These are phyloP conservation scores for Zygotorulaspora chibaensis DNA, from an alignment of 805 yeast genomes.

Conservation along the genomic window DNA sequence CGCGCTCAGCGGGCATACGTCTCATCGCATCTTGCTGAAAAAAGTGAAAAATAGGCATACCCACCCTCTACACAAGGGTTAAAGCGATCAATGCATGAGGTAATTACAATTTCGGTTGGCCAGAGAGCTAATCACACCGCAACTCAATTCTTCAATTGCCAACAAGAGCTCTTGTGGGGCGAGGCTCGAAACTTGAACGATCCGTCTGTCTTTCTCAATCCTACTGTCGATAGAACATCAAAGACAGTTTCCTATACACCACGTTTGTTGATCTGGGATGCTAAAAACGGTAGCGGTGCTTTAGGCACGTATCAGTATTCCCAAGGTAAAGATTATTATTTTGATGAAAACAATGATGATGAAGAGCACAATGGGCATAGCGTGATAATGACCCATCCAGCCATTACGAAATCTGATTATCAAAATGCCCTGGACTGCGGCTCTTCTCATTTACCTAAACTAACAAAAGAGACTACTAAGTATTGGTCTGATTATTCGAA, in stretches of 20 bases:
- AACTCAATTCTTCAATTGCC: constrained; percentile 77
- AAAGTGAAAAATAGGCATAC: neutral
- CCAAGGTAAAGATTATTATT: constrained; percentile 24
- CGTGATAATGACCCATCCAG: constrained; percentile 34
- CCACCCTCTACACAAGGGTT: no score
- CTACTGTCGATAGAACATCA: constrained; percentile 37
- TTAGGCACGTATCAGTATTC: constrained; percentile 52
- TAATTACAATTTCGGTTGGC: constrained; percentile 67
- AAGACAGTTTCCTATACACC: constrained; percentile 69
- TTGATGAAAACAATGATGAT: constrained; percentile 13
- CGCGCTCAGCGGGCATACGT: no score
- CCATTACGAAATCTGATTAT: constrained; percentile 50
- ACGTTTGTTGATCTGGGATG: constrained; percentile 76
- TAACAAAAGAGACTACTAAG: constrained; percentile 42
- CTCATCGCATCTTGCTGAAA: neutral
- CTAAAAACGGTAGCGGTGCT: constrained; percentile 70
- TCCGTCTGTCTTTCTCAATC: constrained; percentile 45
- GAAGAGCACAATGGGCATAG: constrained; percentile 12
- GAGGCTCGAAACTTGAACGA: constrained; percentile 31
- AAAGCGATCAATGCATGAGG: constrained; percentile 54
- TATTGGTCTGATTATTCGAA: constrained; percentile 82
- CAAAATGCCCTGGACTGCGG: constrained; percentile 60
- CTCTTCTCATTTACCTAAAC: constrained; percentile 25
- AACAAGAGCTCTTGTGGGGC: constrained; percentile 62
- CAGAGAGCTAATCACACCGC: constrained; percentile 70